A percentile compares a stretch with the other conserved stretches of the same genome.
These are phyloP conservation scores for Pseudovirgaria hyperparasitica DNA, from an alignment of 2,329 filamentous ascomycete species.

Conservation along the genomic window DNA sequence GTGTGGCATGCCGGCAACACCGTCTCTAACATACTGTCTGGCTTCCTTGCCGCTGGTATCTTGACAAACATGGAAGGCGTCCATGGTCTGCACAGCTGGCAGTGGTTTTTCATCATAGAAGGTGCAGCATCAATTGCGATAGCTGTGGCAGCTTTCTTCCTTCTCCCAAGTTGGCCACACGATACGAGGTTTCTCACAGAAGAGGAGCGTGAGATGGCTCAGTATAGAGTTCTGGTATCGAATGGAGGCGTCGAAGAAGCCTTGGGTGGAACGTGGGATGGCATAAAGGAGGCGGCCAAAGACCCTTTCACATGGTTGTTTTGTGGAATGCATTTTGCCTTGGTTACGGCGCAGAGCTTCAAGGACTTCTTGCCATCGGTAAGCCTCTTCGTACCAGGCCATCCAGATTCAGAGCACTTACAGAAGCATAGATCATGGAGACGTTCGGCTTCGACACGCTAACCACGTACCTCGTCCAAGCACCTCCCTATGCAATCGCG, in stretches of 20 bases:
- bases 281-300: constrained; percentile 22
- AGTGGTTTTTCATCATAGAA: constrained; percentile 41
- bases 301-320: constrained; percentile 30
- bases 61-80: constrained; percentile 31
- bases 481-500: constrained; percentile 25
- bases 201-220: constrained; percentile 13
- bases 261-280: constrained; percentile 26
- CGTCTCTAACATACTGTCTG: constrained; percentile 33
- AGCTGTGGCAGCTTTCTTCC: constrained; percentile 20
- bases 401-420: constrained; percentile 3
- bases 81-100: constrained; percentile 21
- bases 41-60: constrained; percentile 32
- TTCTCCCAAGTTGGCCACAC: constrained; percentile 18
- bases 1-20: constrained; percentile 35
- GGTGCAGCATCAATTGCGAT: constrained; percentile 38
- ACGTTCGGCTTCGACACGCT: constrained; percentile 10
- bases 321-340: constrained; percentile 26
- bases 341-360: constrained; percentile 20
- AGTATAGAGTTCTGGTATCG: constrained; percentile 16
- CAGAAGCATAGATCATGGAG: constrained; percentile 9
- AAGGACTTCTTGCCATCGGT: constrained; percentile 21
- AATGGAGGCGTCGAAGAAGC: constrained; percentile 26
- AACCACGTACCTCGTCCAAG: constrained; percentile 29
- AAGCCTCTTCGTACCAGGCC: constrained; percentile 5
- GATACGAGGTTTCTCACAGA: constrained; percentile 7